Percentiles rank a stretch among this genome's conserved stretches.
phyloP scores from a whole-genome alignment of 768 basidiomycete species.

The Naematelia encephala region DNA sequence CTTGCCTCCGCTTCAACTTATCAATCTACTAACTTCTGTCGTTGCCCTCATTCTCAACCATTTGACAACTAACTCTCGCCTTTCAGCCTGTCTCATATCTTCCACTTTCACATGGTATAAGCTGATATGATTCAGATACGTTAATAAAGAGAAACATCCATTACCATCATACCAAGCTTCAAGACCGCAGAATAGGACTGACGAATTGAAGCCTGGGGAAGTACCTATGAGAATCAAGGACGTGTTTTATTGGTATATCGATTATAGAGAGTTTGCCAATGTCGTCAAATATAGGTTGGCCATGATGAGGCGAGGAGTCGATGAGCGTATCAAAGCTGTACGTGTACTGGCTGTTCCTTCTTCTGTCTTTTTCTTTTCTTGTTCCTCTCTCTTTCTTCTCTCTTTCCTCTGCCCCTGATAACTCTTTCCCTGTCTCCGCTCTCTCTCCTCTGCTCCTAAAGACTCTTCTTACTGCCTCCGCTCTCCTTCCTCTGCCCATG shows the following conservation, averaged over 20 bases:
- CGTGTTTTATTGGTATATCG: slow-evolving; percentile 92
- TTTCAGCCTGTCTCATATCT: too few relatives aligned
- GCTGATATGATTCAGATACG: slow-evolving; percentile 22
- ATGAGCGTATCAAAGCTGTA: slow-evolving; percentile 83
- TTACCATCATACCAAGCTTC: background rate
- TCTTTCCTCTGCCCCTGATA: background rate
- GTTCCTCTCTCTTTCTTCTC: background rate
- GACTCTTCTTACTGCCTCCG: too few relatives aligned
- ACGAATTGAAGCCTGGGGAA: slow-evolving; percentile 11
- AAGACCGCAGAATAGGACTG: background rate
- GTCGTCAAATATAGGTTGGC: slow-evolving; percentile 97
- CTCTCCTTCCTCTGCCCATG: too few relatives aligned
- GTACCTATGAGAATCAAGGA: slow-evolving; percentile 64
- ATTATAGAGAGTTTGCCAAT: slow-evolving; percentile 92
- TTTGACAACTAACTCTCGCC: too few relatives aligned
- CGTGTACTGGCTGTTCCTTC: slow-evolving; percentile 32
- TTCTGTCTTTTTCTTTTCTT: background rate
- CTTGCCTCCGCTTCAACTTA: background rate
- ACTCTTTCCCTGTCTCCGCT: background rate
- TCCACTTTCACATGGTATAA: too few relatives aligned
- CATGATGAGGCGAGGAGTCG: slow-evolving; percentile 84
- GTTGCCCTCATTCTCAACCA: too few relatives aligned
- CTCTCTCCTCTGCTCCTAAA: background rate
- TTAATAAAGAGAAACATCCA: slow-evolving; percentile 43
- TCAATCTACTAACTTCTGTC: background rate